phyloP scores from a whole-genome alignment of 2,329 filamentous ascomycete species.

The Sporothrix schenckii region DNA sequence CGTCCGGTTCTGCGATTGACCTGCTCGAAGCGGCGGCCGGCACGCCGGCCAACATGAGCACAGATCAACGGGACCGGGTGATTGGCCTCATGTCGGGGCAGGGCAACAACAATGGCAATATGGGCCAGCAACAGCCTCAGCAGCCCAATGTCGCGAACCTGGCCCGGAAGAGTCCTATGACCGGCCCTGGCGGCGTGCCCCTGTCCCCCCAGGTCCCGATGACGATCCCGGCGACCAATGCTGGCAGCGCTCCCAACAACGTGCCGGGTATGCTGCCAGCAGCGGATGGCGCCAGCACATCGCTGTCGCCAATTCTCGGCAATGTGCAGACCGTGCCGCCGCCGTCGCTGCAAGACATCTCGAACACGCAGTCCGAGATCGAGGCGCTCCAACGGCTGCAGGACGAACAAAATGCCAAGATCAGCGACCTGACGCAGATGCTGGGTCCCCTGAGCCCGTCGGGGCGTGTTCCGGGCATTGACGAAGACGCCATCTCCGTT shows the following conservation, averaged over 20 bases:
- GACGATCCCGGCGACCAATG: slow-evolving; percentile 19
- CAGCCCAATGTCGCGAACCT: slow-evolving; percentile 11
- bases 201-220: slow-evolving; percentile 26
- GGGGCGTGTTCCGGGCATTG: slow-evolving; percentile 73
- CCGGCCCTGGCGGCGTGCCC: slow-evolving; percentile 28
- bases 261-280: neutral
- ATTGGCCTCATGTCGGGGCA: slow-evolving; percentile 62
- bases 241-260: slow-evolving; percentile 26
- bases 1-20: slow-evolving; percentile 49
- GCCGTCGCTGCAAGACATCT: slow-evolving; percentile 64
- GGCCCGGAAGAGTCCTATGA: slow-evolving; percentile 12
- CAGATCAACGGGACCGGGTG: slow-evolving; percentile 62
- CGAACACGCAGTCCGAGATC: slow-evolving; percentile 72
- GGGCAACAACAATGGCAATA: slow-evolving; percentile 33
- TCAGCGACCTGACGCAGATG: slow-evolving; percentile 72
- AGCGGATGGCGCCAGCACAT: slow-evolving; percentile 35
- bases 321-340: slow-evolving; percentile 53
- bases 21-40: slow-evolving; percentile 61
- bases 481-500: slow-evolving; percentile 43
- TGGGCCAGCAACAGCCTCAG: slow-evolving; percentile 33
- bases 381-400: slow-evolving; percentile 79
- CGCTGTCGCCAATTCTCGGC: slow-evolving; percentile 53
- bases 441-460: slow-evolving; percentile 80
- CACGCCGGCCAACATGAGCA: slow-evolving; percentile 57
- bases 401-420: slow-evolving; percentile 73